These are phyloP conservation scores for Dillenia turbinata DNA, from an alignment of 164 flowering plant genomes.

Conservation along the genomic window DNA sequence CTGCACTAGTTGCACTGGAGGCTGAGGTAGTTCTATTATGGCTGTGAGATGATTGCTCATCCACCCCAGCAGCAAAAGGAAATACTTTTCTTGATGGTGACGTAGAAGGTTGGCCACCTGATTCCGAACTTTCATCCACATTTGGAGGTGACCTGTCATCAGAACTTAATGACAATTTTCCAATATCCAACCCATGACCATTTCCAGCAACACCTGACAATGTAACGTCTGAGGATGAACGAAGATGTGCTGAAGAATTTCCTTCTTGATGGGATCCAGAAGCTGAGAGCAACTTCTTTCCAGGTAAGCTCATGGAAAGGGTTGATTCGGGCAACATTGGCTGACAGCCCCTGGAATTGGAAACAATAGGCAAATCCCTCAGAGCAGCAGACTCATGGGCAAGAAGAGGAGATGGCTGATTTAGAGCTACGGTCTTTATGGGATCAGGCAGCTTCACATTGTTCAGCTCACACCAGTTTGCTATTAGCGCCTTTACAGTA, in stretches of 20 bases:
- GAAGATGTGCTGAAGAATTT: slow-evolving; percentile 50
- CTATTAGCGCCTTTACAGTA: slow-evolving; percentile 80
- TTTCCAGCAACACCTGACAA: slow-evolving; percentile 35
- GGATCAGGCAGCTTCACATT: slow-evolving; percentile 77
- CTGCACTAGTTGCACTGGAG: slow-evolving; percentile 32
- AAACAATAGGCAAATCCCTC: slow-evolving; percentile 26
- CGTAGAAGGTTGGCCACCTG: slow-evolving; percentile 23
- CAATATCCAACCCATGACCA: slow-evolving; percentile 44
- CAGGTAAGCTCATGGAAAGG: slow-evolving; percentile 33
- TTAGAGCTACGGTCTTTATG: slow-evolving; percentile 31
- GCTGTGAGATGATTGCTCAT: slow-evolving; percentile 27
- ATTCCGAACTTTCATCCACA: slow-evolving; percentile 25
- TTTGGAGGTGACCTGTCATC: slow-evolving; percentile 32
- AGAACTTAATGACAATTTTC: slow-evolving; percentile 35
- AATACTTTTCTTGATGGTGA: slow-evolving; percentile 36
- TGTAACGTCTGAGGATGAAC: slow-evolving; percentile 46
- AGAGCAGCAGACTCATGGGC: slow-evolving; percentile 35
- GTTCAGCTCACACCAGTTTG: slow-evolving; percentile 84
- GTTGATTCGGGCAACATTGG: slow-evolving; percentile 42
- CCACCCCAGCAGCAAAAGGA: slow-evolving; percentile 25
- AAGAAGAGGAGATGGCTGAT: slow-evolving; percentile 48
- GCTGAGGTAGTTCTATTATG: slow-evolving; percentile 46
- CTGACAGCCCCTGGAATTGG: slow-evolving; percentile 30
- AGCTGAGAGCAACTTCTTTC: slow-evolving; percentile 23
- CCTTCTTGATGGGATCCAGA: slow-evolving; percentile 31